These are phyloP conservation scores for Singerocomus rubriflavus DNA, from an alignment of 1,284 basidiomycete species.

Conservation along the genomic window DNA sequence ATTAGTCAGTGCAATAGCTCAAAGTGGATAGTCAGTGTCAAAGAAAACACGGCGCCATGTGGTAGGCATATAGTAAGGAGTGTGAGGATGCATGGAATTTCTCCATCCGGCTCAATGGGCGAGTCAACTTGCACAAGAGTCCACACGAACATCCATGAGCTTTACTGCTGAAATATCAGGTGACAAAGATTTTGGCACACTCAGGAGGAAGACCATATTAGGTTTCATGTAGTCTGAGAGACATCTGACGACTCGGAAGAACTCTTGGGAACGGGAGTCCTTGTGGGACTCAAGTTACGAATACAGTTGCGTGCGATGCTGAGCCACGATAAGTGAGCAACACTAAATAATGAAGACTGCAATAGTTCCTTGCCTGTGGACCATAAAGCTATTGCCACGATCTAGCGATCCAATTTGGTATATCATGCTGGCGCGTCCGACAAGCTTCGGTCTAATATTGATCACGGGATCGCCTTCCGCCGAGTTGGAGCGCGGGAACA, in stretches of 20 bases:
- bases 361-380: constrained; percentile 2
- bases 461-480: background rate
- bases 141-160: constrained; percentile 1
- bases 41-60: background rate
- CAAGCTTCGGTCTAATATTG: background rate
- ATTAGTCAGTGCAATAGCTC: background rate
- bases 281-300: constrained; percentile 5
- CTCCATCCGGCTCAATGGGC: constrained; percentile 1
- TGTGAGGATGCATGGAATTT: background rate
- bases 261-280: background rate
- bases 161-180: background rate
- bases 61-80: background rate
- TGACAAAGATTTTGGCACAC: background rate
- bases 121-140: background rate
- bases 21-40: background rate
- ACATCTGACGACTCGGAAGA: background rate
- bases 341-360: background rate
- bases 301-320: background rate
- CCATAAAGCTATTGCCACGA: constrained; percentile 4
- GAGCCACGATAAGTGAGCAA: constrained; percentile 2
- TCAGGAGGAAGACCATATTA: background rate
- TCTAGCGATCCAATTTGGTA: background rate
- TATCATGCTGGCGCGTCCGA: constrained; percentile 2
- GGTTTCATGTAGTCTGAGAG: background rate
- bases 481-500: constrained; percentile 17